These are phyloP conservation scores for Penicillium daleae DNA, from an alignment of 495 filamentous ascomycete species.

Conservation along the genomic window DNA sequence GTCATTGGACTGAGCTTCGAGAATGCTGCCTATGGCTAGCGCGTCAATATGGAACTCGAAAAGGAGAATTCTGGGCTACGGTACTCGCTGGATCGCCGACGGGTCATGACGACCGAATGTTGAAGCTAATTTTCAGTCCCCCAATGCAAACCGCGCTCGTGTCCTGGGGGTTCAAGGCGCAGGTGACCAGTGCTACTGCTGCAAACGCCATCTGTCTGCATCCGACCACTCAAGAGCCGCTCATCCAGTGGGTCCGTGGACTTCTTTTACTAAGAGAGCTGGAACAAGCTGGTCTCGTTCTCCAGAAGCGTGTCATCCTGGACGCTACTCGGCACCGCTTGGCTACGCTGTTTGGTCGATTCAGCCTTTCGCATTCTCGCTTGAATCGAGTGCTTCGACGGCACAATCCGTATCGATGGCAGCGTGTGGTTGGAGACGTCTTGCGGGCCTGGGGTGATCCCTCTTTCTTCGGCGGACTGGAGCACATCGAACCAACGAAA, in stretches of 20 bases:
- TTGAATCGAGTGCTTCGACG: constrained; percentile 43
- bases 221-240: constrained; percentile 16
- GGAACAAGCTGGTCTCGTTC: constrained; percentile 46
- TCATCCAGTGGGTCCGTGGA: constrained; percentile 53
- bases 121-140: constrained; percentile 48
- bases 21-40: constrained; percentile 50
- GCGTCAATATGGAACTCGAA: constrained; percentile 32
- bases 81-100: neutral
- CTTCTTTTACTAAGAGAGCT: constrained; percentile 55
- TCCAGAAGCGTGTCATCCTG: constrained; percentile 40
- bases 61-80: neutral
- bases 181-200: constrained; percentile 26
- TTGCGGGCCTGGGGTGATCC: constrained; percentile 40
- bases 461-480: constrained; percentile 31
- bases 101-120: constrained; percentile 28
- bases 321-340: constrained; percentile 54
- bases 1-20: constrained; percentile 41
- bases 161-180: constrained; percentile 60
- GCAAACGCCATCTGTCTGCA: constrained; percentile 17
- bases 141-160: constrained; percentile 57
- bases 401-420: constrained; percentile 38
- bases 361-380: constrained; percentile 30
- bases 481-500: constrained; percentile 13
- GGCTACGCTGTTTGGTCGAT: constrained; percentile 50
- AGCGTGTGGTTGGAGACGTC: constrained; percentile 38